These are phyloP conservation scores for Cryptosporidium ubiquitum DNA, from an alignment of 169 alveolate genomes.

Conservation along the genomic window DNA sequence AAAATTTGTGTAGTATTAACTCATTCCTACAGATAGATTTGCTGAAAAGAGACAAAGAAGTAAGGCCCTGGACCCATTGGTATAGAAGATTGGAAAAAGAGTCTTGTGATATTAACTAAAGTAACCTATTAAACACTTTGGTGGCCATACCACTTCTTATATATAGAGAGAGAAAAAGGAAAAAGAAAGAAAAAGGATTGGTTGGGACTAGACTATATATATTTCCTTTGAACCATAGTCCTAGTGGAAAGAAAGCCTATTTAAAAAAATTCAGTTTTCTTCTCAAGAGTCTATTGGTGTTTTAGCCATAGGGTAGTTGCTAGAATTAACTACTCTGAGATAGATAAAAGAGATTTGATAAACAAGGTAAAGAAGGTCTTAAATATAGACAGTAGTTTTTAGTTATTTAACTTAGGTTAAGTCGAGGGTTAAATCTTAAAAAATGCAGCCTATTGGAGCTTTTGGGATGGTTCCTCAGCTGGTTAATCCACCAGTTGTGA, in stretches of 20 bases:
- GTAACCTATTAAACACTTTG: too few relatives aligned
- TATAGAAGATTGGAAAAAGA: too few relatives aligned
- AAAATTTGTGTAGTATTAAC: background rate
- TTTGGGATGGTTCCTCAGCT: slow-evolving; percentile 46
- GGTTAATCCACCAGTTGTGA: slow-evolving; percentile 41
- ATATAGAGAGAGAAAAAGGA: background rate
- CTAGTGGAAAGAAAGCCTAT: background rate
- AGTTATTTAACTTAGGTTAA: background rate
- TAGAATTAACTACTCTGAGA: background rate
- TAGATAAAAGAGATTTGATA: background rate
- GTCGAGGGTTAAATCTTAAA: background rate
- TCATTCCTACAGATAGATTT: background rate
- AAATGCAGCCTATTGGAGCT: slow-evolving; percentile 56
- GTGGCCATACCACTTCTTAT: too few relatives aligned
- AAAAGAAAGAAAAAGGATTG: background rate
- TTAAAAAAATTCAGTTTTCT: background rate
- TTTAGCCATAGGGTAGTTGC: too few relatives aligned
- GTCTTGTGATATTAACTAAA: background rate
- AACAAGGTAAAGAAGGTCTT: background rate
- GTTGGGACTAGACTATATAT: background rate
- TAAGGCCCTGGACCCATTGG: background rate
- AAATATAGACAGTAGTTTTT: background rate
- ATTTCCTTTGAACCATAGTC: background rate
- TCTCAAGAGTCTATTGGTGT: background rate
- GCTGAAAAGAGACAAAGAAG: background rate